Evolutionary conservation across 352 stramenopile genomes (phyloP).

Genomic region (Globisporangium polare): DNA sequence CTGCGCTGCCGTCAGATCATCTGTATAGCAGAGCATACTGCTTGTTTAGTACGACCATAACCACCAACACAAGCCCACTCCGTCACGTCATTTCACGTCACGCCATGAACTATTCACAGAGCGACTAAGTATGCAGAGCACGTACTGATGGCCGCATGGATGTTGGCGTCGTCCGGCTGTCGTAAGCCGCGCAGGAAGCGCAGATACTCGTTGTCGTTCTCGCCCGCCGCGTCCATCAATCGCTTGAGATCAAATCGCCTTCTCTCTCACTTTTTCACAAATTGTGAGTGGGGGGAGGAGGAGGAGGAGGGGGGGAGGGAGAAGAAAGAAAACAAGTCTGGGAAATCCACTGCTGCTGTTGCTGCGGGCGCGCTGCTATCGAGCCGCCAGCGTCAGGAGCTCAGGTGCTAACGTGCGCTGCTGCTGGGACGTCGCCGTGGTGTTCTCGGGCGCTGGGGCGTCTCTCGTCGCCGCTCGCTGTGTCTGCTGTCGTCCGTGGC

Average conservation of each 20-base stretch:
- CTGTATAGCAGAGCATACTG: no score
- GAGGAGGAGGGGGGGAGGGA: no score
- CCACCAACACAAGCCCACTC: not conserved
- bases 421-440: not conserved
- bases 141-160: conserved; percentile 39
- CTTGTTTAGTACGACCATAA: not conserved
- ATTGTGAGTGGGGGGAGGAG: no score
- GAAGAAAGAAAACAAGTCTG: not conserved
- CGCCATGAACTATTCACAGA: not conserved
- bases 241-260: not conserved
- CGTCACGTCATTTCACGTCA: not conserved
- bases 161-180: conserved; percentile 41
- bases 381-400: not conserved
- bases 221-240: conserved; percentile 22
- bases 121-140: conserved; percentile 10
- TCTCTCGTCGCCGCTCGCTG: not conserved
- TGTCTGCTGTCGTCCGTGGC: not conserved
- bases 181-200: conserved; percentile 71
- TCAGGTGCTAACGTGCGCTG: not conserved
- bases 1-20: conserved; percentile 49
- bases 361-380: not conserved
- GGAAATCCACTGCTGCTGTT: not conserved
- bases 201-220: conserved; percentile 68
- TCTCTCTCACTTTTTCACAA: no score
- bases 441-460: not conserved